These are phyloP conservation scores for Stephanodiscus minutulus DNA, from an alignment of 108 stramenopile genomes.

Conservation along the genomic window DNA sequence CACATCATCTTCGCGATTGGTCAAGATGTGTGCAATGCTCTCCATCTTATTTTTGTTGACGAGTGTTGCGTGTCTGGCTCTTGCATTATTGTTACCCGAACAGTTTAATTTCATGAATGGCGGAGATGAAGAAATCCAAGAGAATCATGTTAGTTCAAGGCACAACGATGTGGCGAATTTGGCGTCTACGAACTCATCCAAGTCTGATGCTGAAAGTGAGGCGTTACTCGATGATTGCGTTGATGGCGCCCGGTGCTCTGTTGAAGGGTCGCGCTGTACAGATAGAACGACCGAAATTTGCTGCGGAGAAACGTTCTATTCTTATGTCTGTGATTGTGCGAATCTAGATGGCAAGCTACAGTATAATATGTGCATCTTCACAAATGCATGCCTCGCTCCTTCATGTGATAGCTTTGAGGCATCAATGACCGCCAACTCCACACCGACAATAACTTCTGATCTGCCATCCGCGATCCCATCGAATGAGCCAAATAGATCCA, in stretches of 20 bases:
- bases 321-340: conserved; percentile 16
- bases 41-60: conserved; percentile 13
- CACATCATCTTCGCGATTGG: conserved; percentile 21
- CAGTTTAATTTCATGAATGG: neutral
- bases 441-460: neutral
- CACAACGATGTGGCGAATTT: neutral
- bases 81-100: conserved; percentile 17
- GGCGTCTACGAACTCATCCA: conserved; percentile 3
- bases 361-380: conserved; percentile 8
- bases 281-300: conserved; percentile 15
- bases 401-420: neutral
- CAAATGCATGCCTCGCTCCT: conserved; percentile 13
- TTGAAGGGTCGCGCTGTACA: conserved; percentile 10
- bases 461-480: neutral
- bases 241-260: conserved; percentile 5
- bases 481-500: neutral
- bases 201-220: neutral
- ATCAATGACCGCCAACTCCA: neutral
- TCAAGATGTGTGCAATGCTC: conserved; percentile 15
- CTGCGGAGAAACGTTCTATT: conserved; percentile 22
- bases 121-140: neutral
- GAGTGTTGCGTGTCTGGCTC: conserved; percentile 11
- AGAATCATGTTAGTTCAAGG: neutral
- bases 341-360: conserved; percentile 2
- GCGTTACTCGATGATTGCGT: neutral